These are phyloP conservation scores for Kodamaea sp. DNA, from an alignment of 1,139 yeast genomes.

Conservation along the genomic window DNA sequence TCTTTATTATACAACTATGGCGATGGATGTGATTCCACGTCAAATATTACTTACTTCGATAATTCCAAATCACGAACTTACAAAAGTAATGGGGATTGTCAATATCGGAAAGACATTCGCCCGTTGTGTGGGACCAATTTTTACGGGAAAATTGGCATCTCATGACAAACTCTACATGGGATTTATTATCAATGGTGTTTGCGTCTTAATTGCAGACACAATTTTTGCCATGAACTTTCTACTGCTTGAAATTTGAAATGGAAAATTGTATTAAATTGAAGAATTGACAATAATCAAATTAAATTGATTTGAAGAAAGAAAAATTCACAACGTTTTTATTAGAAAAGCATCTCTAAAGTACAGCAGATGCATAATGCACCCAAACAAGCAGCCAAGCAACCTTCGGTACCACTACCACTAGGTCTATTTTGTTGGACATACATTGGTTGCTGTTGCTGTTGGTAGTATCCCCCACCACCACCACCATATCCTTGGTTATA, in stretches of 20 bases:
- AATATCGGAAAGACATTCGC: conserved; percentile 85
- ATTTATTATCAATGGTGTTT: conserved; percentile 59
- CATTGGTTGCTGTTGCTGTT: conserved; percentile 61
- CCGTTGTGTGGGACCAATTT: conserved; percentile 73
- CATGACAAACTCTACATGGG: conserved; percentile 49
- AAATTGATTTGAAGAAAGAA: neutral
- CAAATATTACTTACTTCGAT: conserved; percentile 72
- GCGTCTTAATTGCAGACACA: conserved; percentile 45
- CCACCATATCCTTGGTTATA: conserved; percentile 9
- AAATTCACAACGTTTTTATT: conserved; percentile 9
- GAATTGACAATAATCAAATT: neutral
- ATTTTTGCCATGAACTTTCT: conserved; percentile 40
- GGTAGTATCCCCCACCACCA: conserved; percentile 20
- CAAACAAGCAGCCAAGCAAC: conserved; percentile 65
- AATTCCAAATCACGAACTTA: conserved; percentile 58
- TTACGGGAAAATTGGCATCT: conserved; percentile 72
- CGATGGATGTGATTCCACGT: conserved; percentile 92
- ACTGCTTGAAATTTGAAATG: conserved; percentile 7
- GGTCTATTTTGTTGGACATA: conserved; percentile 59
- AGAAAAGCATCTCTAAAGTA: conserved; percentile 65
- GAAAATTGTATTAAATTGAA: conserved; percentile 1
- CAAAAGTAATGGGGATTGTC: conserved; percentile 79
- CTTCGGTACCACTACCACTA: conserved; percentile 30
- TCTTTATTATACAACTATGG: conserved; percentile 52
- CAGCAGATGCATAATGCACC: conserved; percentile 75